phyloP scores from a whole-genome alignment of 176 grass and related monocot species.

The Carex kokanica region DNA sequence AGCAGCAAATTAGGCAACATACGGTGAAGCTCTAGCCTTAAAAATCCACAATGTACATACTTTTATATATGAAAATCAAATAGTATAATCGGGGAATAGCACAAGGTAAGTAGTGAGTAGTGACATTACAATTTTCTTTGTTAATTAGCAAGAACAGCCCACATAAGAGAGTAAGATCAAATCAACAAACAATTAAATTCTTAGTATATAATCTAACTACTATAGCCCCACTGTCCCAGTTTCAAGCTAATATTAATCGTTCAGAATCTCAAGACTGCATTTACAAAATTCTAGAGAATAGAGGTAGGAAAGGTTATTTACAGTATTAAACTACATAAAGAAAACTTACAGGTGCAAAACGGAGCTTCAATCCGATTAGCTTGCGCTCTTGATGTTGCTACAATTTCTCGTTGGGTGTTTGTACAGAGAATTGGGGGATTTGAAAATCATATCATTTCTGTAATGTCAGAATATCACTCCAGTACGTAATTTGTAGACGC shows the following conservation, averaged over 20 bases:
- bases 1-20: neutral
- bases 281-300: no score
- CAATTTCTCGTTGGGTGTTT: neutral
- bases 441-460: neutral
- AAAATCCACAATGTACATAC: neutral
- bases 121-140: no score
- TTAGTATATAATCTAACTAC: no score
- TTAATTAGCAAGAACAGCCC: no score
- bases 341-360: neutral
- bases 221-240: no score
- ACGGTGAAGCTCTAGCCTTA: neutral
- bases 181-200: no score
- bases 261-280: no score
- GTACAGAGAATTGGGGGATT: neutral
- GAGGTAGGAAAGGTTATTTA: neutral
- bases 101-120: no score
- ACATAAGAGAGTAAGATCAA: no score
- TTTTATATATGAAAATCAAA: neutral
- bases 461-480: neutral
- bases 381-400: neutral
- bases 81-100: neutral
- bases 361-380: neutral
- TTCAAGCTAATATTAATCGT: no score
- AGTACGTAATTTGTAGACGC: neutral
- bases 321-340: neutral